Base-by-base conservation (phyloP, 768 basidiomycete genomes). In the Lactarius hatsudake region DNA sequence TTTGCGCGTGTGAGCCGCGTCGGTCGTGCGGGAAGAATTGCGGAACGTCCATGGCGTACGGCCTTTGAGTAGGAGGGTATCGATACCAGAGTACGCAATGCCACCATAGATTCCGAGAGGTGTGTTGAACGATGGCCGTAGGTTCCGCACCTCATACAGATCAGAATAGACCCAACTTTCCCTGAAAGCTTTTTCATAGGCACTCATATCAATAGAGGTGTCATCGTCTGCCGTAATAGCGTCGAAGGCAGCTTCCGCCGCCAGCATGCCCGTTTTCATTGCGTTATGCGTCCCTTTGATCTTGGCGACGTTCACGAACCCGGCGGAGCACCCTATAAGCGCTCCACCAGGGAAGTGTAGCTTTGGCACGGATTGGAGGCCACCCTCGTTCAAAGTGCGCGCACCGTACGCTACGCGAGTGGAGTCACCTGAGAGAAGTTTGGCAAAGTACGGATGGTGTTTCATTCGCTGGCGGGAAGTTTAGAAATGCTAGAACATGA, bases 231-330 rank as follows among this genome's bases (percentile, higher is more conserved):
- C 63, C 8, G 79, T 77, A 59, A 96, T 78, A 5, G 84, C 84
- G 6, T 87, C 82, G 71, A 82, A 94, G 0, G 93, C 93, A 0
- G 91, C 83, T 75, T 99, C 96, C 1, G 94, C 96, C 34, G 95
- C 96, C 23, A 98, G 82, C 90, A 98, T 98, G 34, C 97, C 97
- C 43, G 90, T 93, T 83, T 98, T 96, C 97, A 99, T 98, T 3
- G 96, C 95, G 67, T 96, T 98, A 75, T 98, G 97, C 0, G 96
- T 96, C 17, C 96, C 96, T 75, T 98, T 98, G 78, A 99, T 98
- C 79, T 97, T 98, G 17, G 96, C 90, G 13, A 97, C 84, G 78
- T 98, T 98, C 67, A 99, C 84, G 76, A 98, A 95, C 15, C 96
- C 96, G 1, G 96, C 97, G 0, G 94, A 90, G 78, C 96, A 98